Evolutionary conservation across 257 asterid species (phyloP), one percentile per base, ranked within the genome.

Genomic region (Solanum bulbocastanum): DNA sequence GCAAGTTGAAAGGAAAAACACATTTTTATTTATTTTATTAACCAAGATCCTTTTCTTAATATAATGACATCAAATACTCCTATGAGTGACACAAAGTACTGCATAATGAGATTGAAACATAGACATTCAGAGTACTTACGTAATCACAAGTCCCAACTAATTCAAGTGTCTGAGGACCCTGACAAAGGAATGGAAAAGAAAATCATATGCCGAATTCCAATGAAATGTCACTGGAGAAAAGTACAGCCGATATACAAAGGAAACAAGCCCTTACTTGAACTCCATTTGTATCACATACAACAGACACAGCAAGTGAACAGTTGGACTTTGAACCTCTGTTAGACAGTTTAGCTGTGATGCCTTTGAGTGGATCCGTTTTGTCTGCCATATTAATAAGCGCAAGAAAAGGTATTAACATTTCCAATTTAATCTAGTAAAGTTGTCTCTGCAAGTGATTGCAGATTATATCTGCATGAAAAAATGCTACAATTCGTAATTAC

Each of bases 221-320:
- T 62, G 49, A 71, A 87, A 87, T 62, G 83, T 25, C 85, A 49
- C 25, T 49, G 8, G 20, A 76, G 83, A 20, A 44, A 88, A 74
- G 62, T 56, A 49, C 15, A 23, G 42, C 33, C 14, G 37, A 52
- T 88, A 68, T 88, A 49, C 88, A 58, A 27, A 42, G 65, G 87
- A 78, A 89, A 69, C 58, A 89, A 86, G 52, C 46, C 66, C 98
- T 69, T 92, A 96, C 98, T 89, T 93, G 92, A 87, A 93, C 87
- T 89, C 93, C 95, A 86, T 92, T 91, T 86, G 94, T 87, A 91
- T 95, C 93, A 88, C 99, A 97, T 82, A 92, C 87, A 68, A 97
- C 94, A 68, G 98, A 93, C 42, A 97, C 98, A 81, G 94, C 91
- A 87, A 97, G 94, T 52, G 99, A 97, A 89, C 99, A 97, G 89